Base-by-base conservation (phyloP, 1,284 basidiomycete genomes). In the Lentinula novae-zelandiae region DNA sequence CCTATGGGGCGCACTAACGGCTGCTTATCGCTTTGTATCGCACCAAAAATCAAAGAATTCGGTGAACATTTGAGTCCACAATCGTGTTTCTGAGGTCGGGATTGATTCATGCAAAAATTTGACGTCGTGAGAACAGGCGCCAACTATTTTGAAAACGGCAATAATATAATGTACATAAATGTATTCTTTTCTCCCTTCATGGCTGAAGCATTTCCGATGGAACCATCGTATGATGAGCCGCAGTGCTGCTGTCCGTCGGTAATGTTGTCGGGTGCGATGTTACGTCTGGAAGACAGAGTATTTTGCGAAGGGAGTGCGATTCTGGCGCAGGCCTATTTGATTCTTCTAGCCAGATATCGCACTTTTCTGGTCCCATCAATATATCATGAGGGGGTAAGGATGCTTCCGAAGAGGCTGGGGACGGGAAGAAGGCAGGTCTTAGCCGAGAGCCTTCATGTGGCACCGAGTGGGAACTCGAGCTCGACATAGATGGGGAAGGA, bases 401-500 rank as follows among this genome's bases (percentile, higher is more conserved):
- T 17, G 62, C 38, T 33, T 65, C 48, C 34, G 65, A 64, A 7
- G 63, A 62, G 9, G 64, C 57, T 13, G 69, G 66, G n/a, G 67
- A 67, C 22, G 68, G 63, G 52, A 68, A 67, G 22, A 62, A 62
- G n/a, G 67, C 64, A 56, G 68, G 66, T 40, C 66, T 66, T 50
- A 62, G 63, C 51, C 58, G 56, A 55, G 63, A 63, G 22, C 12
- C 36, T n/a, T 63, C 55, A 33, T 66, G 4, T 66, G 61, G 7
- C 67, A 66, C 59, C 68, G 71, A 46, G n/a, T 10, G 20, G 12
- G 44, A 46, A 20, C 44, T 53, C 66, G 50, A 3, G 50, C 58
- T 53, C 27, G 57, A 57, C 17, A 69, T 67, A 61, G 70, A 66
- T 39, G 69, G 65, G 42, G 72, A 67, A 59, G 70, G 67, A 59